A percentile compares a stretch with the other conserved stretches of the same genome.
Conservation (phyloP, 2,329 filamentous ascomycete genomes). For the Chaetomiaceae sp. region DNA sequence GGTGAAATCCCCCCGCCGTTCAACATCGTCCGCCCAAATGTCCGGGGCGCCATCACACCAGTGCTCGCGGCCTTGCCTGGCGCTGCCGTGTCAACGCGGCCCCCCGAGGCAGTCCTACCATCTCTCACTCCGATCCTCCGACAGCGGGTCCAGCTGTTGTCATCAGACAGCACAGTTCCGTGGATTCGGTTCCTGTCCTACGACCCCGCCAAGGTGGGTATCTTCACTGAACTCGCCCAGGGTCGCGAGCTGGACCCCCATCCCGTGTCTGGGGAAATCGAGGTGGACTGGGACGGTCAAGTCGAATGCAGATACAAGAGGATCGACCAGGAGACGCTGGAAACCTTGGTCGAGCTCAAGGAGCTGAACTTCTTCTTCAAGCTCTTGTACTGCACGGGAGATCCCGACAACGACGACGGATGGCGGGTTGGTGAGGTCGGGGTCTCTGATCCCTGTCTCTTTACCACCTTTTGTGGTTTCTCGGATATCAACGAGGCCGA, state of each 20-base stretch:
- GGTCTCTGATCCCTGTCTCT: slow-evolving; percentile 51
- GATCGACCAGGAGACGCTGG: slow-evolving; percentile 71
- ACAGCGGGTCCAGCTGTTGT: slow-evolving; percentile 62
- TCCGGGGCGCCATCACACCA: slow-evolving; percentile 47
- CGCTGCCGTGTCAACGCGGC: slow-evolving; percentile 53
- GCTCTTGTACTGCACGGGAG: slow-evolving; percentile 65
- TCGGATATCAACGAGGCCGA: slow-evolving; percentile 57
- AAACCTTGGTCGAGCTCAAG: slow-evolving; percentile 58
- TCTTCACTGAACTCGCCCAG: slow-evolving; percentile 56
- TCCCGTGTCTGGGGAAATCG: slow-evolving; percentile 73
- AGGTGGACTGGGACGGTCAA: slow-evolving; percentile 65
- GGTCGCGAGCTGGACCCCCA: slow-evolving; percentile 69
- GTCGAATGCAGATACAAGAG: slow-evolving; percentile 59
- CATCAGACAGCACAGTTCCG: slow-evolving; percentile 53
- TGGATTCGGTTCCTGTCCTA: slow-evolving; percentile 74
- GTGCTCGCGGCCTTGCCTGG: slow-evolving; percentile 57
- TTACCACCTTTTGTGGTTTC: slow-evolving; percentile 47
- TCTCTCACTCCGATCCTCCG: slow-evolving; percentile 61
- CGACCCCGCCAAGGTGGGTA: slow-evolving; percentile 51
- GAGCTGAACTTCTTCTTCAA: slow-evolving; percentile 58
- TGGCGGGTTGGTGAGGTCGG: slow-evolving; percentile 72
- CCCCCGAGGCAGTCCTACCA: slow-evolving; percentile 52
- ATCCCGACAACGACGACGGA: slow-evolving; percentile 52
- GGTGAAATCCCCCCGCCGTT: slow-evolving; percentile 19
- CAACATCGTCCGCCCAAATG: slow-evolving; percentile 40